Evolutionary conservation across 148 eudicot genomes (phyloP).

Genomic region (Hydrangea macrophylla): DNA sequence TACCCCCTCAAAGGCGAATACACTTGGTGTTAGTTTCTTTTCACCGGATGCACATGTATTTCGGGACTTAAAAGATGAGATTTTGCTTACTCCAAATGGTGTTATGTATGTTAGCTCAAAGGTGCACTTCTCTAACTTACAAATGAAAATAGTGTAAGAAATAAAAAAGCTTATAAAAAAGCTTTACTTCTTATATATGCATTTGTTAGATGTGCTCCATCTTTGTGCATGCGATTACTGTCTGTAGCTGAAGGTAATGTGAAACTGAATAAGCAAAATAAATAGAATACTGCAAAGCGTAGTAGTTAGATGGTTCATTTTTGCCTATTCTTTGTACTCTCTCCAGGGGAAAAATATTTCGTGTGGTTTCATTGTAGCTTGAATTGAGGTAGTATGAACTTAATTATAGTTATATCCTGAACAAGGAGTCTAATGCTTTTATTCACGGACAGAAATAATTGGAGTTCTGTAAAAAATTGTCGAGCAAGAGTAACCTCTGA

Average conservation of each 20-base stretch:
- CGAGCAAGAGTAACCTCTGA: background rate
- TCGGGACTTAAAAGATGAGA: slow-evolving; percentile 48
- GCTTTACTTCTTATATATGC: no score
- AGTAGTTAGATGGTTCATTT: background rate
- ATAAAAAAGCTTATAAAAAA: background rate
- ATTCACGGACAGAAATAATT: background rate
- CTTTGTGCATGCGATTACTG: background rate
- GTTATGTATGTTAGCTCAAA: slow-evolving; percentile 84
- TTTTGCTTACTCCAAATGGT: slow-evolving; percentile 85
- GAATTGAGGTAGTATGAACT: background rate
- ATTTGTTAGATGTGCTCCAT: no score
- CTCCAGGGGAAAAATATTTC: background rate
- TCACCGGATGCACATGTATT: slow-evolving; percentile 52
- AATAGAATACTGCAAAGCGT: background rate
- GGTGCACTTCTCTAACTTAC: slow-evolving; percentile 34
- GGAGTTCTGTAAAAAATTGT: background rate
- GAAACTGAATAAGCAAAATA: background rate
- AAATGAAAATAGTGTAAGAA: no score
- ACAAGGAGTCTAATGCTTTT: background rate
- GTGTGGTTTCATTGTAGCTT: background rate
- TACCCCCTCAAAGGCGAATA: slow-evolving; percentile 60
- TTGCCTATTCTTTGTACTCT: background rate
- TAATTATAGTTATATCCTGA: background rate
- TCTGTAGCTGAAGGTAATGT: background rate
- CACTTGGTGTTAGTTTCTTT: slow-evolving; percentile 84